Conservation (phyloP, 23 red algal species). For the Agarophyton chilense region DNA sequence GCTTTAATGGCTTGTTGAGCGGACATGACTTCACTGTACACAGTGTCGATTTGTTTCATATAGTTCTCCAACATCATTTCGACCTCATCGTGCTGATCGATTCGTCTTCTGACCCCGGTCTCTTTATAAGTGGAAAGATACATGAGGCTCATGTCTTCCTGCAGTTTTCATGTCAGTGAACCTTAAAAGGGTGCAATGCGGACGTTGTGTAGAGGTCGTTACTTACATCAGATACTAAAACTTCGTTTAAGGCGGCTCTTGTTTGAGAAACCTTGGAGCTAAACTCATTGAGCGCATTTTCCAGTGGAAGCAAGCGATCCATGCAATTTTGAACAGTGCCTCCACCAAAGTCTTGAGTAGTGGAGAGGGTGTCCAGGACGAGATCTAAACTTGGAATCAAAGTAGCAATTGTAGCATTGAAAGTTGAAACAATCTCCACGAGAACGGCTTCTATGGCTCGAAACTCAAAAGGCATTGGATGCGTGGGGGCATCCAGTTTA, state of each 20-base stretch:
- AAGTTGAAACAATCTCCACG: conserved; percentile 82
- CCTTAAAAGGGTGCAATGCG: not conserved
- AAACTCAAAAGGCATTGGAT: conserved; percentile 97
- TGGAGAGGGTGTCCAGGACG: conserved; percentile 80
- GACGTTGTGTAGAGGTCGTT: not conserved
- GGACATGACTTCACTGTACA: conserved; percentile 79
- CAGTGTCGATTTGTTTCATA: conserved; percentile 94
- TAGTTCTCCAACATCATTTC: conserved; percentile 99
- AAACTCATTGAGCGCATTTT: conserved; percentile 97
- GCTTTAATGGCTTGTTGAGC: conserved; percentile 76
- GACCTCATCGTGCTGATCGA: conserved; percentile 97
- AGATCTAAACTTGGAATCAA: conserved; percentile 80
- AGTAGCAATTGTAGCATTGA: conserved; percentile 66
- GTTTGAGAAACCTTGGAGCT: conserved; percentile 63
- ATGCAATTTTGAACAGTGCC: conserved; percentile 72
- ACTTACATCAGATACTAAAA: conserved; percentile 86
- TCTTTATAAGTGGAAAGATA: conserved; percentile 84
- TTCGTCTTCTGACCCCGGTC: conserved; percentile 77
- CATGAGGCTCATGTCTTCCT: conserved; percentile 99
- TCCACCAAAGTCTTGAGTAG: conserved; percentile 72
- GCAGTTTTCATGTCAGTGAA: not conserved
- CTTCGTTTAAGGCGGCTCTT: conserved; percentile 86
- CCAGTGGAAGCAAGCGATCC: conserved; percentile 90
- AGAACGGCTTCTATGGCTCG: conserved; percentile 94
- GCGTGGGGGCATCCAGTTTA: conserved; percentile 48